A percentile compares a stretch with the other conserved stretches of the same genome.
These are phyloP conservation scores for Flaveria floridana DNA, from an alignment of 140 eudicot species.

Conservation along the genomic window DNA sequence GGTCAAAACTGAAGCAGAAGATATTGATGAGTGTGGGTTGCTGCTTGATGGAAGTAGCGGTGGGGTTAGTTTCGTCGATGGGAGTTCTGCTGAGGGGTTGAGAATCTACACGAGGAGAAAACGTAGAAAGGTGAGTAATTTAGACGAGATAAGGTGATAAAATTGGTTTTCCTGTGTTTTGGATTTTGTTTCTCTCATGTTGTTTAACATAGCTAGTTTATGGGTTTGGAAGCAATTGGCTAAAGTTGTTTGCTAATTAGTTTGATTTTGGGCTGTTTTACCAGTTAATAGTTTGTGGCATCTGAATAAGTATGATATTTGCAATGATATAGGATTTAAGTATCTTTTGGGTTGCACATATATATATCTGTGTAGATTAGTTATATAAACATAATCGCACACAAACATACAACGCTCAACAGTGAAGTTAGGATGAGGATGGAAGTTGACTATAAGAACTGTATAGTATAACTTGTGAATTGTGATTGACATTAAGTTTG, in stretches of 20 bases:
- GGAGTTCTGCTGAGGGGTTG: constrained; percentile 33
- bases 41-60: neutral
- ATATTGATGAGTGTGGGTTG: neutral
- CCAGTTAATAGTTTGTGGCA: too few relatives aligned
- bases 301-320: neutral
- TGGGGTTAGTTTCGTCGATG: neutral
- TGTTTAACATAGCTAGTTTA: neutral
- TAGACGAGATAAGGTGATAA: constrained; percentile 27
- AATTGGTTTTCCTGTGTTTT: neutral
- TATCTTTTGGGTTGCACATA: neutral
- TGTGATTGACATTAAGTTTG: neutral
- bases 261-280: neutral
- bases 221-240: neutral
- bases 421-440: neutral
- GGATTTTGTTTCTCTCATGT: neutral
- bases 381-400: neutral
- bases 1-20: constrained; percentile 1
- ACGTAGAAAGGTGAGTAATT: constrained; percentile 29
- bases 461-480: neutral
- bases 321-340: neutral
- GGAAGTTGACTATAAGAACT: neutral
- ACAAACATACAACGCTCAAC: neutral
- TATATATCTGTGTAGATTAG: neutral
- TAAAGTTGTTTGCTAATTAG: neutral
- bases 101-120: constrained; percentile 45